These are phyloP conservation scores for Xerocomus cyaneibrunnescens DNA, from an alignment of 1,284 basidiomycete genomes.

Conservation along the genomic window DNA sequence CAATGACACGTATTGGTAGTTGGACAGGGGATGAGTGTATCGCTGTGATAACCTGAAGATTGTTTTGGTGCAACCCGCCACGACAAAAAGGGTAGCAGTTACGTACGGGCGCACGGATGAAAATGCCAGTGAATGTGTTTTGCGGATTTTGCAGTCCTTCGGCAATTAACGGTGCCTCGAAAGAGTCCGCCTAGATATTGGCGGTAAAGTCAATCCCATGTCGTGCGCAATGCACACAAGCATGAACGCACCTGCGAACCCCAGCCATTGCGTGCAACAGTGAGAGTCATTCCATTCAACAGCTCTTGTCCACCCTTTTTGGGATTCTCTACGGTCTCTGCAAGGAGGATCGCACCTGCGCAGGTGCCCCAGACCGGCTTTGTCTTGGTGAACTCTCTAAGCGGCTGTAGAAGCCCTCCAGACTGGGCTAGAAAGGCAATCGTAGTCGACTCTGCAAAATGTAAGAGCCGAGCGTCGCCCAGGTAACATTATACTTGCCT, in stretches of 20 bases:
- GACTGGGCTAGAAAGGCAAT: conserved; percentile 85
- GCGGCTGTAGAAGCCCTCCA: conserved; percentile 77
- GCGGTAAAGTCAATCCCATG: not conserved
- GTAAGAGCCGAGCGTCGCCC: conserved; percentile 2
- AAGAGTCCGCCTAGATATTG: conserved; percentile 75
- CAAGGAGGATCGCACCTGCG: conserved; percentile 92
- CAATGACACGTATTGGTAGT: conserved; percentile 65
- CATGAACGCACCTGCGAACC: conserved; percentile 64
- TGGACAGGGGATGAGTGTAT: conserved; percentile 46
- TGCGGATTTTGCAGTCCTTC: conserved; percentile 61
- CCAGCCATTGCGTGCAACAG: conserved; percentile 89
- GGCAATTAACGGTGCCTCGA: conserved; percentile 77
- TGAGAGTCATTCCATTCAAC: conserved; percentile 79
- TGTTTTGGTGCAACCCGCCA: not conserved
- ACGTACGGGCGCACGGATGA: conserved; percentile 91
- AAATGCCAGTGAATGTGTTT: conserved; percentile 80
- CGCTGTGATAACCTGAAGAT: conserved; percentile 57
- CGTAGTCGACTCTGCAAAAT: conserved; percentile 78
- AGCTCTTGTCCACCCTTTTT: conserved; percentile 90
- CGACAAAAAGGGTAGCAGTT: not conserved
- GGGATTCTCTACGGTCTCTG: conserved; percentile 68
- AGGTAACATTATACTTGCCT: conserved; percentile 42
- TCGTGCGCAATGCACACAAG: not conserved
- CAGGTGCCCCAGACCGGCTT: conserved; percentile 96
- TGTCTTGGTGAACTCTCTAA: conserved; percentile 64